These are phyloP conservation scores for Aspergillus sp. DNA, from an alignment of 2,329 filamentous ascomycete genomes.

Conservation along the genomic window DNA sequence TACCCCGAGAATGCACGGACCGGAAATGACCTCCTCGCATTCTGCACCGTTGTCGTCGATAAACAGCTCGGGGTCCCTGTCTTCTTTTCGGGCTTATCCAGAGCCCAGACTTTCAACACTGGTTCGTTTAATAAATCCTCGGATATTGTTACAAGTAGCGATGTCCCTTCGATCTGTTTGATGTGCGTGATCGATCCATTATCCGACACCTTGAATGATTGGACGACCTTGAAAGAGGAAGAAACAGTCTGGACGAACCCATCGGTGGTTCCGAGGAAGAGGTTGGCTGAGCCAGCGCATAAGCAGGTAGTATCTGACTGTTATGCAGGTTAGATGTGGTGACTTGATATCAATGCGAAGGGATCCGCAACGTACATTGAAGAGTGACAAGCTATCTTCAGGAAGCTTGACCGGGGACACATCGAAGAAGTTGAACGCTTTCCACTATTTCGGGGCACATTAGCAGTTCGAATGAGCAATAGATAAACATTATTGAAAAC, in stretches of 20 bases:
- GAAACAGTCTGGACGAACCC: slow-evolving; percentile 86
- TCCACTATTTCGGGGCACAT: slow-evolving; percentile 67
- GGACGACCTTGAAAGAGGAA: slow-evolving; percentile 79
- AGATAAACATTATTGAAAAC: background rate
- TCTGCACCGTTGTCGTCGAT: slow-evolving; percentile 81
- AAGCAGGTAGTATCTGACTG: slow-evolving; percentile 74
- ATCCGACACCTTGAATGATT: slow-evolving; percentile 85
- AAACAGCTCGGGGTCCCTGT: slow-evolving; percentile 84
- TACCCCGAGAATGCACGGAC: slow-evolving; percentile 46
- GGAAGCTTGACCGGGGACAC: slow-evolving; percentile 78
- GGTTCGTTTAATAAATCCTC: slow-evolving; percentile 89
- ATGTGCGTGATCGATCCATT: slow-evolving; percentile 77
- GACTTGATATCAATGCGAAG: background rate
- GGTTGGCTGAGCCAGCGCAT: slow-evolving; percentile 80
- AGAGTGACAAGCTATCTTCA: slow-evolving; percentile 74
- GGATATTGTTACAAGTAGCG: slow-evolving; percentile 74
- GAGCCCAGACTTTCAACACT: slow-evolving; percentile 92
- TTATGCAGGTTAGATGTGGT: slow-evolving; percentile 4
- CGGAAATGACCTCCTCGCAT: slow-evolving; percentile 90
- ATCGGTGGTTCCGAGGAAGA: slow-evolving; percentile 85
- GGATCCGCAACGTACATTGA: slow-evolving; percentile 63
- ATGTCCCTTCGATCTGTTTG: slow-evolving; percentile 85
- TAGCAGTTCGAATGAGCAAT: slow-evolving; percentile 6
- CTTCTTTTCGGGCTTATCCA: slow-evolving; percentile 93
- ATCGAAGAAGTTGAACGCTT: slow-evolving; percentile 99